A percentile compares a stretch with the other conserved stretches of the same genome.
phyloP scores from a whole-genome alignment of 257 asterid genomes.

The Scutellaria minor region DNA sequence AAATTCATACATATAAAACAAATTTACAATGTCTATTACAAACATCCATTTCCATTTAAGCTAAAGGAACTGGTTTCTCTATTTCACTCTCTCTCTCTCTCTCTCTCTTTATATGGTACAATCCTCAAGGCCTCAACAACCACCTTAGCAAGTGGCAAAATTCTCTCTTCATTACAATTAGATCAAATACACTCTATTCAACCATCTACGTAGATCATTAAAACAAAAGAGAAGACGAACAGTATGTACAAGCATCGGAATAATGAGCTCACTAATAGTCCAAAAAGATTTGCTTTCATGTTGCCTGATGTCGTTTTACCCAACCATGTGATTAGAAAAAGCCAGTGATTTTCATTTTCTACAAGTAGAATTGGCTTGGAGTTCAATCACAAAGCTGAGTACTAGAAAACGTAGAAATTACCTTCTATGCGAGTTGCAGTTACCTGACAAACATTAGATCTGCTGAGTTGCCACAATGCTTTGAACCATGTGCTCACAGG shows the following conservation, averaged over 20 bases:
- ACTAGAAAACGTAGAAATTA: slow-evolving; percentile 22
- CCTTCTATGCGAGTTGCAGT: neutral
- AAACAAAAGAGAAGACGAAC: slow-evolving; percentile 10
- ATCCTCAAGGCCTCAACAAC: slow-evolving; percentile 26
- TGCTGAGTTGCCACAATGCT: slow-evolving; percentile 13
- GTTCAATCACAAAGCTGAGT: slow-evolving; percentile 28
- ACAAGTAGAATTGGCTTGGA: slow-evolving; percentile 19
- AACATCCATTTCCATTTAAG: slow-evolving; percentile 30
- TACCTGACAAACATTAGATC: too few species aligned
- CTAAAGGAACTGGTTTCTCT: slow-evolving; percentile 28
- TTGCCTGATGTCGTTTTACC: slow-evolving; percentile 22
- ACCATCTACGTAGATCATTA: slow-evolving; percentile 18
- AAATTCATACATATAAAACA: slow-evolving; percentile 25
- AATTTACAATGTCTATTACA: slow-evolving; percentile 35
- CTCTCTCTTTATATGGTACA: slow-evolving; percentile 31
- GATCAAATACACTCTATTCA: slow-evolving; percentile 32
- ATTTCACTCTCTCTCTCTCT: too few species aligned
- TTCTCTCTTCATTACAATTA: slow-evolving; percentile 9
- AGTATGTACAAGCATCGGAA: slow-evolving; percentile 32
- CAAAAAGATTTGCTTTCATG: slow-evolving; percentile 26
- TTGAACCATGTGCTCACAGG: slow-evolving; percentile 28
- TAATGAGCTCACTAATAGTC: slow-evolving; percentile 34
- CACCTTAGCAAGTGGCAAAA: slow-evolving; percentile 2
- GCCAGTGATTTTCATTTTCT: slow-evolving; percentile 19
- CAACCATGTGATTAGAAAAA: slow-evolving; percentile 2